Evolutionary conservation across 192 early-diverging fungal genomes (phyloP).

Genomic region (Entomortierella beljakovae): DNA sequence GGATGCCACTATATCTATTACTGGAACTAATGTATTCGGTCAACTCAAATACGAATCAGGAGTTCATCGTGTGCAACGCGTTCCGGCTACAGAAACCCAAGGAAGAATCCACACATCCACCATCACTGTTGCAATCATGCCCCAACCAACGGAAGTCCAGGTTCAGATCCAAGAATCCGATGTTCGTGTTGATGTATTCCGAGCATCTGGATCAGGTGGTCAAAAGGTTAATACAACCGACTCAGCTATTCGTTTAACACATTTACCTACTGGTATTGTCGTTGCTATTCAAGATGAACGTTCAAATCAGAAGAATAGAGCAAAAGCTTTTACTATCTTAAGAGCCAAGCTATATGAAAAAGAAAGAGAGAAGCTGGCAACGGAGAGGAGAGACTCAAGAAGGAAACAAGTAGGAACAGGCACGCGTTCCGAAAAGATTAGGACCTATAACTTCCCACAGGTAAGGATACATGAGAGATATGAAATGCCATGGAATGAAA

Average conservation of each 20-base stretch:
- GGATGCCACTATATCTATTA: constrained; percentile 73
- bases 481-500: background rate
- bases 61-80: constrained; percentile 85
- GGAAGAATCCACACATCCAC: constrained; percentile 86
- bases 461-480: constrained; percentile 26
- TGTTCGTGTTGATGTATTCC: constrained; percentile 77
- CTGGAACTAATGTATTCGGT: constrained; percentile 79
- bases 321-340: constrained; percentile 87
- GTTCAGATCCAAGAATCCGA: constrained; percentile 75
- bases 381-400: constrained; percentile 68
- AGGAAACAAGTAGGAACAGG: constrained; percentile 77
- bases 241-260: constrained; percentile 92
- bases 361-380: constrained; percentile 69
- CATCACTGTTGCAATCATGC: constrained; percentile 81
- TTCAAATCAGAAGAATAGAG: constrained; percentile 95
- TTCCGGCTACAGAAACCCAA: constrained; percentile 81
- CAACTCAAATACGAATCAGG: constrained; percentile 84
- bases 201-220: constrained; percentile 86
- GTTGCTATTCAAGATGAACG: constrained; percentile 92
- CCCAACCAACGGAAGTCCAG: constrained; percentile 77
- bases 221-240: constrained; percentile 98
- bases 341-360: constrained; percentile 80
- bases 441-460: constrained; percentile 87
- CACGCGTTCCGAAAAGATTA: constrained; percentile 83
- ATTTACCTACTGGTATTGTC: constrained; percentile 90